Base-by-base conservation (phyloP, 768 basidiomycete genomes). In the Phanerodontia chrysosporium region DNA sequence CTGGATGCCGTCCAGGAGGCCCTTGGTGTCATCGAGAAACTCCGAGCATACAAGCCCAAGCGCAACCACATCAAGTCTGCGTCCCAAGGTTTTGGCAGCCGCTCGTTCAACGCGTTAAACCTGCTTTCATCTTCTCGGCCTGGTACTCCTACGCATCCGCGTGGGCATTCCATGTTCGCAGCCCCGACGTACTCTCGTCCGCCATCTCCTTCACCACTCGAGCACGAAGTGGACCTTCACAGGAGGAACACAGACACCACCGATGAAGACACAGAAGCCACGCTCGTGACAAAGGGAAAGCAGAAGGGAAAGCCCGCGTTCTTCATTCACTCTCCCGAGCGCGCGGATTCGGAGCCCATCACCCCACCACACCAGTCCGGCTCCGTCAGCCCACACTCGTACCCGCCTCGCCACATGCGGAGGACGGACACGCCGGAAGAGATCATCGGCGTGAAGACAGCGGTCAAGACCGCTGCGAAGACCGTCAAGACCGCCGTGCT, bases 401-500 rank as follows among this genome's bases (percentile, higher is more conserved):
- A 83, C 61, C 78, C 78, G 5, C 81, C 78, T 46, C 55, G 60
- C 59, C 27, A 45, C 14, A 60, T 55, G 12, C 32, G 28, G 24
- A 68, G 60, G 66, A 75, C 64, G 24, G 73, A 74, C 7, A 65
- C 66, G 30, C 78, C 78, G 13, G 74, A 75, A 10, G 79, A 79
- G 1, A 67, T 84, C 18, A 70, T 79, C 21, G 76, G 63, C 32
- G 52, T 49, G 30, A 49, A 36, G 46, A 58, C 65, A 32, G 65
- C 67, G 32, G 66, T 65, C 27, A 62, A 61, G n/a, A 49, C 79
- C 35, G 87, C 87, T 10, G 89, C 85, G 1, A 87, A 81, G 67
- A 83, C 76, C 10, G 61, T 90, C 42, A 89, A 84, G 72, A 79
- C 79, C n/a, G 86, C 85, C 1, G 78, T 90, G 7, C 70, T 90